Percentiles rank a stretch among this genome's conserved stretches.
Evolutionary conservation across 169 alveolate species (phyloP).

Genomic region (Theileria parva): DNA sequence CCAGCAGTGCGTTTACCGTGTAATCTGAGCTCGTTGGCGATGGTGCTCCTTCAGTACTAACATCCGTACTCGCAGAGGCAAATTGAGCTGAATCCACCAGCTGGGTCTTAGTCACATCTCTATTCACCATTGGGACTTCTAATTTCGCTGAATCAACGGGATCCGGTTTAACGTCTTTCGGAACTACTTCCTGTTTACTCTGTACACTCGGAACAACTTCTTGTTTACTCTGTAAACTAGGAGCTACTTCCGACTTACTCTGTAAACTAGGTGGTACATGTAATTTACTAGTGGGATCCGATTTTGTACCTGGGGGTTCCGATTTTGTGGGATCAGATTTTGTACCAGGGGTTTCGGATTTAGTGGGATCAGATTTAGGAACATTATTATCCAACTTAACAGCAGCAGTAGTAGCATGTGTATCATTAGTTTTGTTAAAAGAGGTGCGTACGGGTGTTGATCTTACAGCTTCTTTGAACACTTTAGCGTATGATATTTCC

Average conservation of each 20-base stretch:
- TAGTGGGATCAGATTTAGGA: no score
- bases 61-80: constrained; percentile 2
- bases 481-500: constrained; percentile 22
- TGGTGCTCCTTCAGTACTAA: neutral
- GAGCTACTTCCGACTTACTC: neutral
- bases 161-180: neutral
- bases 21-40: neutral
- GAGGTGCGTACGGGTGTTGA: neutral
- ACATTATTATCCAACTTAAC: neutral
- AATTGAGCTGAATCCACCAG: neutral
- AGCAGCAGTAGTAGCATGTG: neutral
- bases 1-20: constrained; percentile 1
- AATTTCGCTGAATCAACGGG: neutral
- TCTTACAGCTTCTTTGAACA: constrained; percentile 9
- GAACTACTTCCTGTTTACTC: neutral
- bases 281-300: no score
- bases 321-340: no score
- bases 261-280: neutral
- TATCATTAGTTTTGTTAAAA: constrained; percentile 9
- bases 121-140: neutral
- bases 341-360: no score
- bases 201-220: neutral
- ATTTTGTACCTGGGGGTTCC: no score
- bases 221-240: neutral
- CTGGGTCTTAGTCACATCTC: neutral